A percentile compares a stretch with the other conserved stretches of the same genome.
These are phyloP conservation scores for Pichia sp. DNA, from an alignment of 1,139 yeast species.

Conservation along the genomic window DNA sequence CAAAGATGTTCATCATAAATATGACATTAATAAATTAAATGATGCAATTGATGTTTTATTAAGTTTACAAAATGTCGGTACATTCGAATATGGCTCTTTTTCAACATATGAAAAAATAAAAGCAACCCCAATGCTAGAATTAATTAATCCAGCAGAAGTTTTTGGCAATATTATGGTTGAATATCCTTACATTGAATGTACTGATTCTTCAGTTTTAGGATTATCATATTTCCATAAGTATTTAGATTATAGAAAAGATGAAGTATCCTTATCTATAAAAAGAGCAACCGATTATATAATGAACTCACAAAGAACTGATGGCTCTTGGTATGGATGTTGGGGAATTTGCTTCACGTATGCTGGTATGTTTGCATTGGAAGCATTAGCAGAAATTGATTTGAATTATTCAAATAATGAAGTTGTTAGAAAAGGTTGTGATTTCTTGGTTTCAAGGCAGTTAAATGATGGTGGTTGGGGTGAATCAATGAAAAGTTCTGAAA, in stretches of 20 bases:
- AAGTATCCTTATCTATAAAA: conserved; percentile 60
- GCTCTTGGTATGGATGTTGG: conserved; percentile 99
- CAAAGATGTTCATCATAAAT: conserved; percentile 42
- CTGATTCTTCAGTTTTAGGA: conserved; percentile 91
- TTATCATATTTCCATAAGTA: conserved; percentile 66
- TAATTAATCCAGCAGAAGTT: conserved; percentile 92
- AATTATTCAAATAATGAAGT: conserved; percentile 53
- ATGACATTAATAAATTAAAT: conserved; percentile 47
- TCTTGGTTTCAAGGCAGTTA: conserved; percentile 66
- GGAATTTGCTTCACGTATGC: conserved; percentile 96
- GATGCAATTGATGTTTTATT: conserved; percentile 70
- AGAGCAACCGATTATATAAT: conserved; percentile 71
- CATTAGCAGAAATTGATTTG: conserved; percentile 64
- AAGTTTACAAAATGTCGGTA: conserved; percentile 67
- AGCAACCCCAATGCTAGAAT: conserved; percentile 70
- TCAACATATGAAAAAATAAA: conserved; percentile 86
- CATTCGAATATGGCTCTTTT: conserved; percentile 83
- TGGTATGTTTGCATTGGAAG: conserved; percentile 96
- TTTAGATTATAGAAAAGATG: conserved; percentile 57
- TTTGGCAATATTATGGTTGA: conserved; percentile 98
- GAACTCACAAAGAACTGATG: conserved; percentile 64
- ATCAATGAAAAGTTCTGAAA: conserved; percentile 74
- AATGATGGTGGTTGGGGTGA: conserved; percentile 98
- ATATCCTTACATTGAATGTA: conserved; percentile 96
- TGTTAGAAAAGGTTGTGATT: conserved; percentile 78